A percentile compares a stretch with the other conserved stretches of the same genome.
phyloP scores from a whole-genome alignment of 192 early-diverging fungal genomes.

The Dimargaris verticillata region DNA sequence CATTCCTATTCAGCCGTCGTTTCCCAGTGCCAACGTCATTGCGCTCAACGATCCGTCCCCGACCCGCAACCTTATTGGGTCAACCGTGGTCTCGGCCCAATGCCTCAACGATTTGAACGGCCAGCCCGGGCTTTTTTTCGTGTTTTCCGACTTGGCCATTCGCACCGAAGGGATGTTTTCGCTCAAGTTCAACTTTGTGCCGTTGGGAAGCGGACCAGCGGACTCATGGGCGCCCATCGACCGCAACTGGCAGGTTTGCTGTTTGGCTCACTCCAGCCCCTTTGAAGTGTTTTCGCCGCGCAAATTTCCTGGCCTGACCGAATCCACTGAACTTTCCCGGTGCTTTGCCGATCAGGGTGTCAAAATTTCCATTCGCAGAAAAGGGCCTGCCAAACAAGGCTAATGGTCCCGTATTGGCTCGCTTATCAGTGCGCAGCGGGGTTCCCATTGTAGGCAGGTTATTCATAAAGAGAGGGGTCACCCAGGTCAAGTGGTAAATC shows the following conservation, averaged over 20 bases:
- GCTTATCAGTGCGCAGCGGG: not conserved
- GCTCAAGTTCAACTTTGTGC: slow-evolving; percentile 29
- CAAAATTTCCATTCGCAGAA: slow-evolving; percentile 51
- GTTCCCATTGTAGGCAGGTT: not conserved
- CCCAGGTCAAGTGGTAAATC: not conserved
- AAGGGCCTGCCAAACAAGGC: not conserved
- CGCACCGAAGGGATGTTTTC: slow-evolving; percentile 53
- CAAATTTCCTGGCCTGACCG: slow-evolving; percentile 63
- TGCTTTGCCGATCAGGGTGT: slow-evolving; percentile 59
- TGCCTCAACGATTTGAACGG: slow-evolving; percentile 44
- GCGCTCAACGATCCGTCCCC: slow-evolving; percentile 16
- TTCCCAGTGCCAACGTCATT: slow-evolving; percentile 21
- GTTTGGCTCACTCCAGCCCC: slow-evolving; percentile 34
- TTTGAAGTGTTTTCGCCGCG: slow-evolving; percentile 59
- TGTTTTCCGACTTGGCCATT: slow-evolving; percentile 69
- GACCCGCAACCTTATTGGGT: slow-evolving; percentile 43
- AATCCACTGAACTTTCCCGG: slow-evolving; percentile 54
- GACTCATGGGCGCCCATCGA: slow-evolving; percentile 22
- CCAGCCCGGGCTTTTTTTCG: slow-evolving; percentile 49
- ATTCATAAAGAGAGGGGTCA: not conserved
- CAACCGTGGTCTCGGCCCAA: slow-evolving; percentile 42
- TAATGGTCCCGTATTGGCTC: not conserved
- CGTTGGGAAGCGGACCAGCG: not conserved
- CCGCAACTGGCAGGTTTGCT: slow-evolving; percentile 26
- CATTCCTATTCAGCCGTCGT: slow-evolving; percentile 25